Evolutionary conservation across 176 grass and related monocot genomes (phyloP).

Genomic region (Otatea glauca): DNA sequence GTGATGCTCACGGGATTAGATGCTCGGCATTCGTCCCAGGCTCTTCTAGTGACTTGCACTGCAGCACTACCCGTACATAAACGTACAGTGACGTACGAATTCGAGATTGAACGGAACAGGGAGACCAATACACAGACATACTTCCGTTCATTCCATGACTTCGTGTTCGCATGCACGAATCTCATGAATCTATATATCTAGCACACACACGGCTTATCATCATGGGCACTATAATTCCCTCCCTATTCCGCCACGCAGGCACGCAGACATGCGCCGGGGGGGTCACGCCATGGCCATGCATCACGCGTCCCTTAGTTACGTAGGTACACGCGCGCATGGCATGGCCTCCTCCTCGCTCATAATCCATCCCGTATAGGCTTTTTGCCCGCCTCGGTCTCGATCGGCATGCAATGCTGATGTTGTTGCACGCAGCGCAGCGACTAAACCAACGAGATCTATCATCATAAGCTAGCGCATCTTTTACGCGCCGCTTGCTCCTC

Average conservation of each 20-base stretch:
- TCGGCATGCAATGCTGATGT: background rate
- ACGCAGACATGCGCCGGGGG: background rate
- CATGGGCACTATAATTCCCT: background rate
- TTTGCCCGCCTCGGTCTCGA: background rate
- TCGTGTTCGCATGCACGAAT: background rate
- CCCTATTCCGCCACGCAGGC: background rate
- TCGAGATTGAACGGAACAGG: background rate
- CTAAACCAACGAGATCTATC: background rate
- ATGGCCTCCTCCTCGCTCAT: background rate
- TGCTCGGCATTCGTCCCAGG: background rate
- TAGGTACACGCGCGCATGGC: slow-evolving; percentile 37
- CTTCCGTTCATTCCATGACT: background rate
- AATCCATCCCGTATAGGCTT: background rate
- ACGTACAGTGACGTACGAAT: background rate
- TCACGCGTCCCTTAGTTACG: slow-evolving; percentile 29
- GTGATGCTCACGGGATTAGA: background rate
- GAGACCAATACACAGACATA: background rate
- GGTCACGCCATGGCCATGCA: slow-evolving; percentile 21
- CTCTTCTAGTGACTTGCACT: background rate
- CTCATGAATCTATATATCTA: background rate
- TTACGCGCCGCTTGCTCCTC: slow-evolving; percentile 15
- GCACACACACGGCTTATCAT: background rate
- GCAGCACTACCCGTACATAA: background rate
- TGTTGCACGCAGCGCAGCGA: background rate
- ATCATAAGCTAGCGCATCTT: background rate